phyloP scores from a whole-genome alignment of 352 stramenopile species.

The Phytophthora cryptogea region DNA sequence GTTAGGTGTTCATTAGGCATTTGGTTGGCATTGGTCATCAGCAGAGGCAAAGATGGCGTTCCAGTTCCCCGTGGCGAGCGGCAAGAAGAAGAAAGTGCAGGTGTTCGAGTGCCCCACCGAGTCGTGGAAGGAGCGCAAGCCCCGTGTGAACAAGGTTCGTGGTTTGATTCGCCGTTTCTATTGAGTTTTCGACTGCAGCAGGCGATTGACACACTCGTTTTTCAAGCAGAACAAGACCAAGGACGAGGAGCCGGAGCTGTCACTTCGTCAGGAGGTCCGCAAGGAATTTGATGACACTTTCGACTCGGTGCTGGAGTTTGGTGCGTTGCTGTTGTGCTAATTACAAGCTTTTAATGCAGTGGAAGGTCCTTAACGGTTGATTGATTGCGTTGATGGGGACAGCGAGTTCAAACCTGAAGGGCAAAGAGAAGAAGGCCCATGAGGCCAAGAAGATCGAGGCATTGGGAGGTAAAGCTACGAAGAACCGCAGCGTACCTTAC shows the following conservation, averaged over 20 bases:
- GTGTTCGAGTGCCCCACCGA: slow-evolving; percentile 79
- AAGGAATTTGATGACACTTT: slow-evolving; percentile 82
- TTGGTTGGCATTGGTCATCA: slow-evolving; percentile 20
- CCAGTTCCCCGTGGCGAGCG: slow-evolving; percentile 73
- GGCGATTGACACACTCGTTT: slow-evolving; percentile 9
- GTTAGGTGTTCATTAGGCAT: slow-evolving; percentile 4
- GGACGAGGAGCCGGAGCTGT: slow-evolving; percentile 46
- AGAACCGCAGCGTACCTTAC: slow-evolving; percentile 67
- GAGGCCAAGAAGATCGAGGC: slow-evolving; percentile 77
- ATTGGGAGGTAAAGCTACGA: slow-evolving; percentile 64
- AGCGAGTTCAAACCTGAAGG: slow-evolving; percentile 63
- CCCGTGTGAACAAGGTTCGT: slow-evolving; percentile 34
- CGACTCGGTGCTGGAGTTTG: slow-evolving; percentile 73
- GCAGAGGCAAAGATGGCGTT: slow-evolving; percentile 42
- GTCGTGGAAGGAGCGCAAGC: slow-evolving; percentile 67
- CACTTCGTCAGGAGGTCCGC: slow-evolving; percentile 66
- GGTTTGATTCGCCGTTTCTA: background rate
- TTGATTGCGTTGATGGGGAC: slow-evolving; percentile 1
- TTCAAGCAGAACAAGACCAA: slow-evolving; percentile 21
- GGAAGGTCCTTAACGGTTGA: no score
- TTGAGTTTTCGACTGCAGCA: background rate
- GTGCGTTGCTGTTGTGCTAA: slow-evolving; percentile 26
- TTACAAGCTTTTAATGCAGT: background rate
- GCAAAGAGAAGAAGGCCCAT: slow-evolving; percentile 80
- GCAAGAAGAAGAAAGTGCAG: slow-evolving; percentile 79